Evolutionary conservation across 352 stramenopile species (phyloP), one percentile per base, ranked within the genome.

Genomic region (Pythium folliculosum): DNA sequence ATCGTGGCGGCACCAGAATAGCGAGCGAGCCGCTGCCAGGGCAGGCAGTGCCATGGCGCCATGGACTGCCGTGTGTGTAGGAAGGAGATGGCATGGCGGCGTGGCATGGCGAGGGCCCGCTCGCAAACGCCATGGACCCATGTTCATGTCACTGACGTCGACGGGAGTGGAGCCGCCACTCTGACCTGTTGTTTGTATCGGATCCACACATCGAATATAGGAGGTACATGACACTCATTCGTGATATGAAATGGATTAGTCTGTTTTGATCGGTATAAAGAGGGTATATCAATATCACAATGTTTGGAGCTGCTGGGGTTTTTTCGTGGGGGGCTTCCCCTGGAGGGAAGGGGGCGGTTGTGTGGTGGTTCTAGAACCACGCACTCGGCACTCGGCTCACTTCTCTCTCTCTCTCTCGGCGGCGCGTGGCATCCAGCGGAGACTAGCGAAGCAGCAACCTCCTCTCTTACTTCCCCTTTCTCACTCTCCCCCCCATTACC

Each of bases 321-420:
- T 59, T 59, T 47, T 66, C 12, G 54, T 23, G 47, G 9, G 22
- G 56, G 44, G n/a, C n/a, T n/a, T n/a, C 17, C 44, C 44, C 10
- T 22, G 19, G 17, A 2, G 35, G 1, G 12, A 9, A 21, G 19
- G 35, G 35, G 44, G 58, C 21, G 2, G 23, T 63, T 53, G n/a
- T 55, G 38, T 45, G 53, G 59, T 72, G 58, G 59, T 73, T 69
- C 61, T 69, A 69, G 60, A 69, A 73, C 61, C 54, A 67, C 55
- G 54, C 60, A 69, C 61, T 61, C 55, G n/a, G n/a, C n/a, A n/a
- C n/a, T n/a, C n/a, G n/a, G 21, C 23, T 59, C 43, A 50, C 50
- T 63, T 52, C 44, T 59, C 43, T 23, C 38, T 25, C 44, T 25
- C 48, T 38, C 32, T 32, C 56, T 27, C 44, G 40, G 37, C 40